Evolutionary conservation across 768 basidiomycete species (phyloP).

Genomic region (Butyriboletus loyo): DNA sequence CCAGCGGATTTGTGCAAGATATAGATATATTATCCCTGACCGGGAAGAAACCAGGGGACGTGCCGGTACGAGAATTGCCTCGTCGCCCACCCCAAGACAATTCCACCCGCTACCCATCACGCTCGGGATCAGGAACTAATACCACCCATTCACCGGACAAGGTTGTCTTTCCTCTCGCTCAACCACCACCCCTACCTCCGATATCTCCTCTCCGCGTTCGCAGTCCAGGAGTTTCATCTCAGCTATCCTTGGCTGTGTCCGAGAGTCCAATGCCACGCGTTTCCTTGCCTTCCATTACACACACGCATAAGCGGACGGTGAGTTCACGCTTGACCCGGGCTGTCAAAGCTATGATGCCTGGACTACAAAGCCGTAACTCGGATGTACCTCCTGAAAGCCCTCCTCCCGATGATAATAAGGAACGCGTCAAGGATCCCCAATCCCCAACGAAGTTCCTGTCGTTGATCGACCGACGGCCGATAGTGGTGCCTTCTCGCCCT

Average conservation of each 20-base stretch:
- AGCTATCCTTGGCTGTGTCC: slow-evolving; percentile 14
- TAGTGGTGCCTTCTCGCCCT: neutral
- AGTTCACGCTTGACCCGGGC: slow-evolving; percentile 20
- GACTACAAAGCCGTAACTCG: slow-evolving; percentile 14
- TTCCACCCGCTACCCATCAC: neutral
- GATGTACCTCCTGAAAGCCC: neutral
- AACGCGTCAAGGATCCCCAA: slow-evolving; percentile 5
- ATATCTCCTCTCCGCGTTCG: slow-evolving; percentile 20
- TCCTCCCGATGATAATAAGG: slow-evolving; percentile 7
- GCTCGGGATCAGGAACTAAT: slow-evolving; percentile 17
- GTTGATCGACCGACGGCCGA: slow-evolving; percentile 12
- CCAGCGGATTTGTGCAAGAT: slow-evolving; percentile 26
- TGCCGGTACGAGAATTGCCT: neutral
- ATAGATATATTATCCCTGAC: slow-evolving; percentile 14
- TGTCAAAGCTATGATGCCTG: slow-evolving; percentile 28
- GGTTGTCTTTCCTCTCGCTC: slow-evolving; percentile 2
- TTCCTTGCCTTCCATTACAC: slow-evolving; percentile 5
- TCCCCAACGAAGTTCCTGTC: slow-evolving; percentile 12
- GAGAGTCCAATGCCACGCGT: slow-evolving; percentile 16
- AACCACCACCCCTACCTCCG: slow-evolving; percentile 3
- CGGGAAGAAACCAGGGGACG: neutral
- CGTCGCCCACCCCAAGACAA: neutral
- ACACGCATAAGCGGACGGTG: slow-evolving; percentile 16
- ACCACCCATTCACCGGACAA: slow-evolving; percentile 4
- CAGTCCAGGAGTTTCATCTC: slow-evolving; percentile 12